Percentiles rank a stretch among this genome's conserved stretches.
phyloP scores from a whole-genome alignment of 164 flowering plant genomes.

The Magnolia sinica region DNA sequence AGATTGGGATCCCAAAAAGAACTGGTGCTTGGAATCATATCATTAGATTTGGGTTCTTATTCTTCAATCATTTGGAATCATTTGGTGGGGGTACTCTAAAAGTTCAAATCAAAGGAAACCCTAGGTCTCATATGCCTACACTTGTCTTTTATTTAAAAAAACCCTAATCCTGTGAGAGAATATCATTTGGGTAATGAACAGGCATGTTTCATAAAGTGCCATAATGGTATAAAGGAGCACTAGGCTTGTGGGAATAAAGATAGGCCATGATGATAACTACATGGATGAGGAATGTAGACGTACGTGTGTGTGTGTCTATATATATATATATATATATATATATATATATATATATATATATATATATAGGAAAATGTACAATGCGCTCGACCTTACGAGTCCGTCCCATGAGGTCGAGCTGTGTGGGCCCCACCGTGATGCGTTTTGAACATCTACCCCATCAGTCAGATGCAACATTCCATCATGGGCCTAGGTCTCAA shows the following conservation, averaged over 20 bases:
- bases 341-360: too few relatives aligned
- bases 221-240: neutral
- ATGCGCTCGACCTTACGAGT: too few relatives aligned
- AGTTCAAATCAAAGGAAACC: slow-evolving; percentile 3
- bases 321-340: too few relatives aligned
- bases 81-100: neutral
- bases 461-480: too few relatives aligned
- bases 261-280: neutral
- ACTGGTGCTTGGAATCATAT: slow-evolving; percentile 1
- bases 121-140: neutral
- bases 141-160: neutral
- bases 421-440: too few relatives aligned
- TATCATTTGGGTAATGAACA: neutral
- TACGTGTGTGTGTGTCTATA: too few relatives aligned
- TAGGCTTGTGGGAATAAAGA: slow-evolving; percentile 9
- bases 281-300: neutral
- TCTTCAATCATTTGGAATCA: slow-evolving; percentile 12
- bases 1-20: slow-evolving; percentile 9
- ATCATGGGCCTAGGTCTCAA: too few relatives aligned
- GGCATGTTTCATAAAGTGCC: neutral
- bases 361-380: too few relatives aligned
- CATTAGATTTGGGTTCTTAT: slow-evolving; percentile 11
- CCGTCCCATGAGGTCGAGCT: too few relatives aligned
- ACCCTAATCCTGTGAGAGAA: neutral
- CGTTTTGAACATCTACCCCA: too few relatives aligned